Evolutionary conservation across 1,284 basidiomycete species (phyloP).

Genomic region (Athelia psychrophila): DNA sequence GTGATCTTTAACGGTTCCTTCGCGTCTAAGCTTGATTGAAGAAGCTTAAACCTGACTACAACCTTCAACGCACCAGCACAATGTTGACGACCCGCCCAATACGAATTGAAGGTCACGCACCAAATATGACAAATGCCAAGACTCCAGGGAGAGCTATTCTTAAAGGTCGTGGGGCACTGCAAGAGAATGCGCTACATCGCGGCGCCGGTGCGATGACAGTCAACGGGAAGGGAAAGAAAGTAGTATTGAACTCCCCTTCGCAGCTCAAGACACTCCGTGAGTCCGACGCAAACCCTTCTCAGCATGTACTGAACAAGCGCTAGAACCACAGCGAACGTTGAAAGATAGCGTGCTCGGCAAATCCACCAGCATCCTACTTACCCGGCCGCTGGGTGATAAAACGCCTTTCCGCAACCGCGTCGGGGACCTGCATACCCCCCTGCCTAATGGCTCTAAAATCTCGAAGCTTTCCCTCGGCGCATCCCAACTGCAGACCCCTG

Average conservation of each 20-base stretch:
- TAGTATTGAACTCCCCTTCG: constrained; percentile 32
- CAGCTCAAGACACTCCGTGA: constrained; percentile 32
- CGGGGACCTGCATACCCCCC: constrained; percentile 18
- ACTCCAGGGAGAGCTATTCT: constrained; percentile 47
- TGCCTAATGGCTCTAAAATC: constrained; percentile 25
- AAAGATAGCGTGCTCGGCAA: constrained; percentile 21
- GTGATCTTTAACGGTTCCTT: too few species aligned
- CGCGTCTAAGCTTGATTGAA: too few species aligned
- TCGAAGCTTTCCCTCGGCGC: constrained; percentile 27
- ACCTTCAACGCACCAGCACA: too few species aligned
- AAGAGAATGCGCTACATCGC: constrained; percentile 49
- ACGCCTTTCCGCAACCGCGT: constrained; percentile 57
- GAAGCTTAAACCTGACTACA: too few species aligned
- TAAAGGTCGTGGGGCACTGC: constrained; percentile 37
- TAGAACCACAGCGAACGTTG: constrained; percentile 22
- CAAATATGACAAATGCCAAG: constrained; percentile 27
- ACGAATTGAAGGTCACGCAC: neutral
- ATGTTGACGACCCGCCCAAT: neutral
- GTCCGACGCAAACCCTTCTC: constrained; percentile 5
- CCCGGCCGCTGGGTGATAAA: constrained; percentile 54
- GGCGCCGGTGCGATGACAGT: constrained; percentile 35
- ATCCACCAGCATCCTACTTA: constrained; percentile 6
- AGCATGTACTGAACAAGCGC: neutral
- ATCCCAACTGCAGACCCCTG: constrained; percentile 30
- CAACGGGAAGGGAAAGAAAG: constrained; percentile 42